Evolutionary conservation across 768 basidiomycete genomes (phyloP), one percentile per base, ranked within the genome.

Genomic region (Phylloporus arenicola): DNA sequence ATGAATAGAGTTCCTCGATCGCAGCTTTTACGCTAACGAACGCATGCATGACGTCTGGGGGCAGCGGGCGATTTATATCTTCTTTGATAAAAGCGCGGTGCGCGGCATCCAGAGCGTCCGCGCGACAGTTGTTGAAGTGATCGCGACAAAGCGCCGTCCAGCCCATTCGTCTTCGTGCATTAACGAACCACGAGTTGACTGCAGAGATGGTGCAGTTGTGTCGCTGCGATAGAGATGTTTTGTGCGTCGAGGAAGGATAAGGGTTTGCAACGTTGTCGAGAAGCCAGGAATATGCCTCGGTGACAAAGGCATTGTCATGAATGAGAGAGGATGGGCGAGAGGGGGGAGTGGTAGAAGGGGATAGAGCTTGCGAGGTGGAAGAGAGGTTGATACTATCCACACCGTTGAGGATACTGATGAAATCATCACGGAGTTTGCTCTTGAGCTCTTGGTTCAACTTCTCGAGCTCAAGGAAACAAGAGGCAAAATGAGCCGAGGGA

Each of bases 231-330:
- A 81, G 60, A 0, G 43, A 50, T 19, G 1, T 38, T 20, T 72
- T 70, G 1, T 64, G 12, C 4, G 60, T 51, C 1, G 52, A 29
- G 0, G 72, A 62, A 0, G 81, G 81, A 47, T 81, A 81, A 0
- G 81, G 81, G 52, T 79, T 69, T 22, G 76, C 72, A 0, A 81
- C 55, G 44, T 81, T 74, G 1, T 57, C 41, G 0, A 76, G 51
- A 1, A 80, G 61, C 78, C 79, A 81, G 6, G 55, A 48, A 50
- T 73, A 73, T 0, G 72, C 66, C 4, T 62, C 30, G 4, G 35
- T 14, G 40, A 49, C 47, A 12, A 56, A 60, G 1, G 45, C 5
- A 13, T 9, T 19, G 11, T n/a, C n/a, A n/a, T n/a, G n/a, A n/a
- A n/a, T 20, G 6, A 12, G 4, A 1, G 51, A 42, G 4, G 43